Evolutionary conservation across 768 basidiomycete genomes (phyloP), one percentile per base, ranked within the genome.

Genomic region (Leccinum disarticulatum): DNA sequence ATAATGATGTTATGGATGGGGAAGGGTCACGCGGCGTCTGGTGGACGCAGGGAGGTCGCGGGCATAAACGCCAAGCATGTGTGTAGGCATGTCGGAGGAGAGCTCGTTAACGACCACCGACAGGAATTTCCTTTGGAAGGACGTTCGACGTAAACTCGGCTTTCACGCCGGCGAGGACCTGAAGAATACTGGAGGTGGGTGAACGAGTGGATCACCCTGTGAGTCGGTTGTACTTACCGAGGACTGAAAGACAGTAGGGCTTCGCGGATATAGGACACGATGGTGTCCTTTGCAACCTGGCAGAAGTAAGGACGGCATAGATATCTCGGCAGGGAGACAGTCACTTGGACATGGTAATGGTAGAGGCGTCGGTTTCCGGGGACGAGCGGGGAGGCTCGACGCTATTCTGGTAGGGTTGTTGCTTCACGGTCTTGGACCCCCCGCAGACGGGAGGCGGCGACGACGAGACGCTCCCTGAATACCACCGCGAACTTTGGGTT

Each of bases 1-100:
- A 76, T 68, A 3, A 79, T 66, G 33, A 78, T 70, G 28, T 69
- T 75, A 57, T 79, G 77, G 10, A 69, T 68, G 0, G 77, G 78
- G 52, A 74, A 72, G 61, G 0, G 75, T 75, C 7, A 76, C 71
- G 9, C 72, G 63, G 15, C 75, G 70, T 49, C 65, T 76, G 6
- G 68, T 46, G 15, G 52, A 43, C 15, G 68, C 61, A 3, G 71
- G 65, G 14, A 59, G 61, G 8, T 71, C 48, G 3, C 62, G 74
- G 6, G 64, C 56, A 51, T 73, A 75, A 0, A 74, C 71, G 0
- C 69, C 72, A 1, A 75, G 60, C 72, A 73, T 69, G 19, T 73
- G 72, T 0, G 72, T 75, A 14, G 72, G 72, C 64, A 72, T 61
- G 14, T 73, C 73, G 10, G 64, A 69, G 0, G 72, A 73, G n/a